A percentile compares a stretch with the other conserved stretches of the same genome.
These are phyloP conservation scores for Trapa bicornis DNA, from an alignment of 345 rosid genomes.

Conservation along the genomic window DNA sequence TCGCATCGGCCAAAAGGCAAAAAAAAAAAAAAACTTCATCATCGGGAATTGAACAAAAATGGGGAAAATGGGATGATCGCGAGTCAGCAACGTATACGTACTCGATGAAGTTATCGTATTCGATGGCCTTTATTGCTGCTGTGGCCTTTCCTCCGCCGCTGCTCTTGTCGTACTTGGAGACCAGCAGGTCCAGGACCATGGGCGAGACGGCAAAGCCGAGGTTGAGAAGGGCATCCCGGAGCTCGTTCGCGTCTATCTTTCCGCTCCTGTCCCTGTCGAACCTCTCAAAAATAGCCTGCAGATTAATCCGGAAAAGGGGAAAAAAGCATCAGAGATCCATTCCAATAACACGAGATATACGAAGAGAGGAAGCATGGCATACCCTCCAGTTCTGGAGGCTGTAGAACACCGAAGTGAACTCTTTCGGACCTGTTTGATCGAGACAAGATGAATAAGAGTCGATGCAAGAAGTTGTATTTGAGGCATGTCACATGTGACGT, in stretches of 20 bases:
- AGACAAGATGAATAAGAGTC: not conserved
- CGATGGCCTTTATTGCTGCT: constrained; percentile 33
- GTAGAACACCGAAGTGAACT: constrained; percentile 66
- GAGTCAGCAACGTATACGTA: constrained; percentile 13
- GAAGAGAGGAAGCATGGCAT: constrained; percentile 4
- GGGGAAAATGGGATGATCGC: not conserved
- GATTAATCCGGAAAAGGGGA: not conserved
- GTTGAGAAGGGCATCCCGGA: constrained; percentile 67
- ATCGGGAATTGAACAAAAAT: not conserved
- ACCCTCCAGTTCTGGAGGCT: constrained; percentile 98
- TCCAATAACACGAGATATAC: not conserved
- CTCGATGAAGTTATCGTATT: constrained; percentile 96
- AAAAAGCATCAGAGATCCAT: not conserved
- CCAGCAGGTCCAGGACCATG: constrained; percentile 54
- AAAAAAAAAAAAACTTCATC: not conserved
- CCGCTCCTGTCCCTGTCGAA: constrained; percentile 87
- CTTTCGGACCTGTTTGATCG: constrained; percentile 56
- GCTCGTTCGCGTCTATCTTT: constrained; percentile 62
- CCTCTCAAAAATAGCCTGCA: constrained; percentile 61
- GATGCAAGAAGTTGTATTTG: too few species aligned
- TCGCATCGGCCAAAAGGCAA: not conserved
- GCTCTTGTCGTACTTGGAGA: constrained; percentile 69
- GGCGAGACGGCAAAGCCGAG: constrained; percentile 70
- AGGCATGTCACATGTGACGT: not conserved
- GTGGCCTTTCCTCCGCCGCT: constrained; percentile 64